Conservation (phyloP, 257 asterid genomes). For the Apocynum venetum region DNA sequence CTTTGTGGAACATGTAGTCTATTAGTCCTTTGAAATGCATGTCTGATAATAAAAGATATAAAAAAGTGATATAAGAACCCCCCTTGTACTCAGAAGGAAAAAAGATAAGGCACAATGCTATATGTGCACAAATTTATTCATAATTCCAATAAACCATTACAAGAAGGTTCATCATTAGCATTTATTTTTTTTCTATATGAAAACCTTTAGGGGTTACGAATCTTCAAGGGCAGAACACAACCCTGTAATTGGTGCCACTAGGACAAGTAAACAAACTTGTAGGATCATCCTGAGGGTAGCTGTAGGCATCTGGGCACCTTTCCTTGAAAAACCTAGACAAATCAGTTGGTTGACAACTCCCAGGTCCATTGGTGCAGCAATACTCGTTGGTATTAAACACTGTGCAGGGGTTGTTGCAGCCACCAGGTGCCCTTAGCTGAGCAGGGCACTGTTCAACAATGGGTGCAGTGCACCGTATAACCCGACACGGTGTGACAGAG, state of each 20-base stretch:
- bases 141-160: too few species aligned
- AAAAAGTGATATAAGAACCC: too few species aligned
- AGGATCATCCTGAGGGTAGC: slow-evolving; percentile 48
- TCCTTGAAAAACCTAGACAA: slow-evolving; percentile 23
- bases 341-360: slow-evolving; percentile 33
- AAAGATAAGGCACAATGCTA: too few species aligned
- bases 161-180: too few species aligned
- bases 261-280: slow-evolving; percentile 48
- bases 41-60: too few species aligned
- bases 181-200: neutral
- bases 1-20: too few species aligned
- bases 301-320: slow-evolving; percentile 53
- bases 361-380: slow-evolving; percentile 50
- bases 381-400: slow-evolving; percentile 18
- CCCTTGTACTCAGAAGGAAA: too few species aligned
- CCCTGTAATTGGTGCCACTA: slow-evolving; percentile 42
- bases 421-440: slow-evolving; percentile 30
- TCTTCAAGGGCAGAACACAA: slow-evolving; percentile 51
- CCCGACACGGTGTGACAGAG: slow-evolving; percentile 9
- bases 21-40: too few species aligned
- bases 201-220: too few species aligned
- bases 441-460: slow-evolving; percentile 36
- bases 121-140: too few species aligned
- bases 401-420: slow-evolving; percentile 47
- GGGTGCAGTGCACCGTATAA: slow-evolving; percentile 30